Conservation (phyloP, 2,329 filamentous ascomycete genomes). For the Magnaporthales sp. region DNA sequence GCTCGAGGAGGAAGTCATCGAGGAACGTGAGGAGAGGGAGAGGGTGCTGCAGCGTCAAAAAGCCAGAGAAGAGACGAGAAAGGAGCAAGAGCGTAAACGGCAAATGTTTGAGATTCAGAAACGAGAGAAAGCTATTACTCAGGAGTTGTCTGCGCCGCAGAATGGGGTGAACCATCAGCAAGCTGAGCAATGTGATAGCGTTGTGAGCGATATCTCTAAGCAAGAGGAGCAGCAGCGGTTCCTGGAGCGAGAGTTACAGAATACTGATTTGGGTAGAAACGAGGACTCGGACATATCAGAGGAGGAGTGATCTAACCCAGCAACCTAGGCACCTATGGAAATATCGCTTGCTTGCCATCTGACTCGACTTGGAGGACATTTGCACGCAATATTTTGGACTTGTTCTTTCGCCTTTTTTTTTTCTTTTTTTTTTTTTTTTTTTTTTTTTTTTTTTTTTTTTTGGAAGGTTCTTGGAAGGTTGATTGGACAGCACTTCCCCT, state of each 20-base stretch:
- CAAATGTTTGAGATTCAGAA: neutral
- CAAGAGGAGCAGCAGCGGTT: neutral
- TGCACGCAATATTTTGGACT: neutral
- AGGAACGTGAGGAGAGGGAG: neutral
- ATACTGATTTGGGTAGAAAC: too few species aligned
- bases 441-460: neutral
- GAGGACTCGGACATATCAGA: neutral
- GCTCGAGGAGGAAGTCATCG: neutral
- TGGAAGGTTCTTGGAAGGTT: neutral
- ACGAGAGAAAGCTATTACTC: neutral
- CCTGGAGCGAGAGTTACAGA: neutral
- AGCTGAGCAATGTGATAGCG: neutral
- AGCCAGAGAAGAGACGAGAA: neutral
- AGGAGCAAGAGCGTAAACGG: neutral
- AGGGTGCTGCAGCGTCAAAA: neutral
- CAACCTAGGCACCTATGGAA: too few species aligned
- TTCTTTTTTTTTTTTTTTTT: neutral
- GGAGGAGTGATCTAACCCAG: neutral
- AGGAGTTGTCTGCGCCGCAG: neutral
- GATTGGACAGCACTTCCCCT: too few species aligned
- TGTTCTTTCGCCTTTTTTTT: neutral
- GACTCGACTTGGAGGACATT: neutral
- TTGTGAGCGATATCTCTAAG: neutral
- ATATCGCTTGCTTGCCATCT: neutral
- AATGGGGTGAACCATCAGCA: neutral